Conservation (phyloP, 805 yeast genomes). For the Saturnispora bothae region DNA sequence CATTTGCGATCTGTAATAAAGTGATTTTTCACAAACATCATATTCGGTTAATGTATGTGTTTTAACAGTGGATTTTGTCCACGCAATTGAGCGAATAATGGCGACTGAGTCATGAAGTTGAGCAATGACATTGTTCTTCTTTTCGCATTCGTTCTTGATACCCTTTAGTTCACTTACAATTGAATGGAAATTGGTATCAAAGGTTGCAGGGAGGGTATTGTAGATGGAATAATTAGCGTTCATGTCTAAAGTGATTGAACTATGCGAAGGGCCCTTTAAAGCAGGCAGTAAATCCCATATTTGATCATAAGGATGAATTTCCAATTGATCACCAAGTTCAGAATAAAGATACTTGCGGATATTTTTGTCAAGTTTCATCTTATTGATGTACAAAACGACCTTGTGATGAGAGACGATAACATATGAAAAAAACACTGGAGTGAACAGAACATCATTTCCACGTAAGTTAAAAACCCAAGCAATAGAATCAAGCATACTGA, state of each 20-base stretch:
- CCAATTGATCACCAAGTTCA: slow-evolving; percentile 19
- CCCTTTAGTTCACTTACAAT: slow-evolving; percentile 55
- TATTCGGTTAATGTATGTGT: slow-evolving; percentile 36
- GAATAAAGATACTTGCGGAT: slow-evolving; percentile 14
- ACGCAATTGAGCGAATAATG: slow-evolving; percentile 60
- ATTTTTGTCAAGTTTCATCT: slow-evolving; percentile 28
- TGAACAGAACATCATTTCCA: slow-evolving; percentile 63
- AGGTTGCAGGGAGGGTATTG: slow-evolving; percentile 19
- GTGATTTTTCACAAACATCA: slow-evolving; percentile 44
- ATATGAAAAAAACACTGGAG: slow-evolving; percentile 79
- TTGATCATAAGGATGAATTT: slow-evolving; percentile 40
- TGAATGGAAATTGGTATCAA: slow-evolving; percentile 17
- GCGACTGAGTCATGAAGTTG: slow-evolving; percentile 82
- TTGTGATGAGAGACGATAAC: slow-evolving; percentile 33
- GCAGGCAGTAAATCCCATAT: slow-evolving; percentile 48
- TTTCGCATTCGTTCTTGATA: slow-evolving; percentile 63
- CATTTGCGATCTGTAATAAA: slow-evolving; percentile 33
- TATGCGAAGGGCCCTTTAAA: slow-evolving; percentile 12
- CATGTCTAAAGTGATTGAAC: slow-evolving; percentile 16
- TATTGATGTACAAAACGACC: slow-evolving; percentile 32
- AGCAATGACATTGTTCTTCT: slow-evolving; percentile 59
- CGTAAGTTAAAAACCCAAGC: slow-evolving; percentile 45
- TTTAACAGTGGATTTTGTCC: slow-evolving; percentile 60
- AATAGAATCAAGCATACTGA: slow-evolving; percentile 38
- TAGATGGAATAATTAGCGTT: slow-evolving; percentile 23